phyloP scores from a whole-genome alignment of 139 green algal genomes.

The Spirogloea muscicola region DNA sequence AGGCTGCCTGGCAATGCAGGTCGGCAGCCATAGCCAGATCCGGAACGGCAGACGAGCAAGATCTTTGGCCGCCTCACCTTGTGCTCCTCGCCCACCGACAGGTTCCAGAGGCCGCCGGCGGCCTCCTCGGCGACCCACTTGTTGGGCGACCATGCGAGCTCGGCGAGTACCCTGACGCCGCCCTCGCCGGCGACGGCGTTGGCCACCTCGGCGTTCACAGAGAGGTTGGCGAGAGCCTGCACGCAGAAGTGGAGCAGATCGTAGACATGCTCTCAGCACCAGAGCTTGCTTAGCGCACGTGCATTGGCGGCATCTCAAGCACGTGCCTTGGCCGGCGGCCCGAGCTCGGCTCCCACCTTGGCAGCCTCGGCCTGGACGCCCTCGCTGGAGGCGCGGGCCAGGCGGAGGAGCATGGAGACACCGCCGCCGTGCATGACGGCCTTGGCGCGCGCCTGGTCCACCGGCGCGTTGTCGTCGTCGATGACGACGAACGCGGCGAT shows the following conservation, averaged over 20 bases:
- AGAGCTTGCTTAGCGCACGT: background rate
- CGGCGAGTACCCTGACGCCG: constrained; percentile 10
- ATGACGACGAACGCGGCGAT: background rate
- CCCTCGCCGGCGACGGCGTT: constrained; percentile 7
- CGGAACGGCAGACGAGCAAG: background rate
- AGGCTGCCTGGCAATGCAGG: no score
- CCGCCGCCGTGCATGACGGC: background rate
- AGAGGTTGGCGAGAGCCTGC: constrained; percentile 36
- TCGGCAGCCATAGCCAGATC: background rate
- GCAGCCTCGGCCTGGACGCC: background rate
- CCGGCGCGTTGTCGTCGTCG: constrained; percentile 1
- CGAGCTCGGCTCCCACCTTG: background rate
- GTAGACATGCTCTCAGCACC: background rate
- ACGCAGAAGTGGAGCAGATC: background rate
- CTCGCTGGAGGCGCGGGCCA: background rate
- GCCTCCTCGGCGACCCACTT: constrained; percentile 28
- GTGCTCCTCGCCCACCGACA: constrained; percentile 30
- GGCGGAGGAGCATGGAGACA: background rate
- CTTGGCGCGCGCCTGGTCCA: background rate
- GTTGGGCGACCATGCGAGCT: constrained; percentile 16
- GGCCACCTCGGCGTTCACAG: constrained; percentile 11
- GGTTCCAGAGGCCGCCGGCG: constrained; percentile 37
- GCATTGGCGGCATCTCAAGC: background rate
- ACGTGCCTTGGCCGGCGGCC: background rate
- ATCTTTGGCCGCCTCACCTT: constrained; percentile 10